Conservation (phyloP, 106 monocot genomes). For the Chionographis japonica region DNA sequence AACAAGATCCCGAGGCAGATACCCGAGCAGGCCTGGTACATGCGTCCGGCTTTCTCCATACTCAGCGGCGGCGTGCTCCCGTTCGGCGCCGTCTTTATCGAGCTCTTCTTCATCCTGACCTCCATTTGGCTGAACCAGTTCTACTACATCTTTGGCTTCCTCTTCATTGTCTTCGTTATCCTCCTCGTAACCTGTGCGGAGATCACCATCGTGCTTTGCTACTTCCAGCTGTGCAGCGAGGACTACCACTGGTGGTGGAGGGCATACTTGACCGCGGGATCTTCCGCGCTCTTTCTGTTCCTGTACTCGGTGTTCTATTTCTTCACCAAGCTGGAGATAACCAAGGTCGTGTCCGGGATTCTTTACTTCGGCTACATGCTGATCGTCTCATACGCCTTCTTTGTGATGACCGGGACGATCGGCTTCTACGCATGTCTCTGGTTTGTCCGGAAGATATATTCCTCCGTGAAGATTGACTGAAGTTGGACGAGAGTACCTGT, state of each 20-base stretch:
- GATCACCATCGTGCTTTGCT: conserved; percentile 52
- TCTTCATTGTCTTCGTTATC: conserved; percentile 55
- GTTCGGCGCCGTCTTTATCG: conserved; percentile 34
- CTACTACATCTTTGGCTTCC: conserved; percentile 39
- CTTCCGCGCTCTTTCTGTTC: conserved; percentile 44
- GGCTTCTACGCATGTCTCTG: conserved; percentile 57
- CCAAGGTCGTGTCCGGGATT: conserved; percentile 46
- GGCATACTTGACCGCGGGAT: conserved; percentile 48
- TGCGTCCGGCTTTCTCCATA: conserved; percentile 26
- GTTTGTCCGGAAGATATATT: conserved; percentile 45
- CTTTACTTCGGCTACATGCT: conserved; percentile 61
- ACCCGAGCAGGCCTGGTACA: conserved; percentile 38
- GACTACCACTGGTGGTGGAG: conserved; percentile 65
- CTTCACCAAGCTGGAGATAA: conserved; percentile 52
- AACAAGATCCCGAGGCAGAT: conserved; percentile 35
- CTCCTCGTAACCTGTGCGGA: conserved; percentile 52
- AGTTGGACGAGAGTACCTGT: background rate
- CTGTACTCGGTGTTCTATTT: conserved; percentile 45
- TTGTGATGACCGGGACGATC: conserved; percentile 52
- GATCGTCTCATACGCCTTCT: conserved; percentile 46
- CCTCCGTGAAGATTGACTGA: conserved; percentile 31
- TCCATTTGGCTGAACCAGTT: conserved; percentile 44
- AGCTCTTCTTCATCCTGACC: conserved; percentile 36
- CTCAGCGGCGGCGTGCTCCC: conserved; percentile 31
- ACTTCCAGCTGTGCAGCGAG: conserved; percentile 62